phyloP scores from a whole-genome alignment of 352 stramenopile genomes.

The Globisporangium cederbergense region DNA sequence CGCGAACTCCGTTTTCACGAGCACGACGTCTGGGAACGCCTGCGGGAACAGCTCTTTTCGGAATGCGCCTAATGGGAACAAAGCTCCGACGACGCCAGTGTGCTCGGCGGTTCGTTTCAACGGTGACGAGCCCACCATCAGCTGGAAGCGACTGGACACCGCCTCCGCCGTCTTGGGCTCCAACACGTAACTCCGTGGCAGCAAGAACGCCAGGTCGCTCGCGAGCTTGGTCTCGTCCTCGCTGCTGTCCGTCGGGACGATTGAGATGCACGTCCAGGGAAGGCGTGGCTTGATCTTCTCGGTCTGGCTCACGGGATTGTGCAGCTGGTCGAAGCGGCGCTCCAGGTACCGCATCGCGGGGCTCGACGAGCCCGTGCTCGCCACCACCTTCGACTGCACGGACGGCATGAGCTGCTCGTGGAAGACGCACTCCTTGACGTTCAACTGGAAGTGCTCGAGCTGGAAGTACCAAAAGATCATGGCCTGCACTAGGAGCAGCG shows the following conservation, averaged over 20 bases:
- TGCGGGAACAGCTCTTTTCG: slow-evolving; percentile 22
- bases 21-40: slow-evolving; percentile 54
- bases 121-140: slow-evolving; percentile 30
- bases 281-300: slow-evolving; percentile 37
- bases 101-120: slow-evolving; percentile 21
- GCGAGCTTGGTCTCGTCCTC: slow-evolving; percentile 22
- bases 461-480: slow-evolving; percentile 51
- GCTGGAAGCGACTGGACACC: slow-evolving; percentile 43
- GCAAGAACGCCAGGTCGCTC: slow-evolving; percentile 45
- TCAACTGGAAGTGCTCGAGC: slow-evolving; percentile 39
- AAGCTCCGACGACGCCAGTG: slow-evolving; percentile 25
- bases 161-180: slow-evolving; percentile 19
- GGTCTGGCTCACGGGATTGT: slow-evolving; percentile 20
- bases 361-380: slow-evolving; percentile 18
- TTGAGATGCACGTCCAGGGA: slow-evolving; percentile 57
- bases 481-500: slow-evolving; percentile 42
- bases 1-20: slow-evolving; percentile 66
- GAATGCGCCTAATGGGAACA: slow-evolving; percentile 36
- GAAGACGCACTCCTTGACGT: slow-evolving; percentile 69
- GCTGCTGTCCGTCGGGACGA: slow-evolving; percentile 37
- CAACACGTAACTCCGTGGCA: slow-evolving; percentile 54
- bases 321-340: slow-evolving; percentile 63
- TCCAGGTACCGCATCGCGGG: slow-evolving; percentile 45
- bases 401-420: slow-evolving; percentile 41
- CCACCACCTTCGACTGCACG: slow-evolving; percentile 22